Base-by-base conservation (phyloP, 2,329 filamentous ascomycete species). In the Pezicula radicicola region DNA sequence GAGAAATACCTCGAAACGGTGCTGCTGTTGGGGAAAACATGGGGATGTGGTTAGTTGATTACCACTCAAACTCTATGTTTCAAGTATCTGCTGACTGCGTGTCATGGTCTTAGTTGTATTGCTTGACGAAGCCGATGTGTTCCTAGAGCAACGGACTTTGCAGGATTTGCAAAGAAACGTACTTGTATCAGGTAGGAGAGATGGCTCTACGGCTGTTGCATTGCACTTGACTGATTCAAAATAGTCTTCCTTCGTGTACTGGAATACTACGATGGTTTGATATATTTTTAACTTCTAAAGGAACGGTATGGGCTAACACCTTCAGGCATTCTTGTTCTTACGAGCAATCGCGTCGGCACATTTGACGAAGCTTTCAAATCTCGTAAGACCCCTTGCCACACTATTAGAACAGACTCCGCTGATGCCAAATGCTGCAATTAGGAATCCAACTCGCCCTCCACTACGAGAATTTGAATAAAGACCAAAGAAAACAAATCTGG, bases 1-100 rank as follows among this genome's bases (percentile, higher is more conserved):
- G 88, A 92, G 64, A 71, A 55, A 6, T 48, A 52, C 12, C 40
- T 57, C n/a, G 18, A 30, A 9, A 13, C 33, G 42, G 41, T 42
- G 6, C 50, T 55, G 3, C 12, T 13, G 25, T 2, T 57, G 13
- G 52, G 47, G 19, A 47, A 35, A 7, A 39, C 12, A 10, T 57
- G 53, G 55, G 36, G 45, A 3, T 35, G 39, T 5, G 21, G 21
- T 21, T n/a, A n/a, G n/a, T n/a, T n/a, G n/a, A n/a, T n/a, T n/a
- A n/a, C n/a, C n/a, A n/a, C n/a, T n/a, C n/a, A n/a, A n/a, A n/a
- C n/a, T n/a, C n/a, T n/a, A n/a, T n/a, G n/a, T n/a, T n/a, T n/a
- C n/a, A n/a, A n/a, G n/a, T n/a, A n/a, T n/a, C n/a, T n/a, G n/a
- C n/a, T n/a, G n/a, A n/a, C n/a, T n/a, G n/a, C n/a, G n/a, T n/a